Evolutionary conservation across 306 rosid genomes (phyloP).

Genomic region (Abrus precatorius): DNA sequence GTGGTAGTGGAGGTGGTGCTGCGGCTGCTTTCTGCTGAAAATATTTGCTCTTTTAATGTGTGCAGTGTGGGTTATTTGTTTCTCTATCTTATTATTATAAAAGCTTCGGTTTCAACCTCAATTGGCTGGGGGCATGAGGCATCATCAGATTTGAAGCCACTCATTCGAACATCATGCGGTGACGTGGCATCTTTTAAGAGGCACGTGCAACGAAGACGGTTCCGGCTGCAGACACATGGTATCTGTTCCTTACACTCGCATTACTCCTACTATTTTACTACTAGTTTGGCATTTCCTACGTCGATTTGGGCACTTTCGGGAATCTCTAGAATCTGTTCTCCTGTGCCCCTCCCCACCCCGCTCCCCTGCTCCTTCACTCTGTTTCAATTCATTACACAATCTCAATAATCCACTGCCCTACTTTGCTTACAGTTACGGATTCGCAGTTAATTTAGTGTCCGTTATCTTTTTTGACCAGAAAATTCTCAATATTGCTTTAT

Average conservation of each 20-base stretch:
- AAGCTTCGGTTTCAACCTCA: not conserved
- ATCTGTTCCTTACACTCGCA: not conserved
- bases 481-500: not conserved
- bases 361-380: not conserved
- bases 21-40: not conserved
- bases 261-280: not conserved
- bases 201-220: constrained; percentile 66
- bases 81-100: not conserved
- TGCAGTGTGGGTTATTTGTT: not conserved
- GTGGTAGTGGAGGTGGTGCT: not conserved
- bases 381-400: constrained; percentile 26
- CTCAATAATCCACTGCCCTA: not conserved
- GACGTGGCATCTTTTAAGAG: constrained; percentile 68
- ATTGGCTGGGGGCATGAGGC: constrained; percentile 10
- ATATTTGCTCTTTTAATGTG: not conserved
- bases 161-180: constrained; percentile 45
- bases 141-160: constrained; percentile 57
- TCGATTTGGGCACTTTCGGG: constrained; percentile 35
- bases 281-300: not conserved
- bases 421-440: not conserved
- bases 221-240: constrained; percentile 53
- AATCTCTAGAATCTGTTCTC: constrained; percentile 21
- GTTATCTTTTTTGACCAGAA: not conserved
- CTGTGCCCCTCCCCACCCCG: not conserved
- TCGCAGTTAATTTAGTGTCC: not conserved